Conservation (phyloP, 768 basidiomycete genomes). For the Gloeostereum incarnatum region DNA sequence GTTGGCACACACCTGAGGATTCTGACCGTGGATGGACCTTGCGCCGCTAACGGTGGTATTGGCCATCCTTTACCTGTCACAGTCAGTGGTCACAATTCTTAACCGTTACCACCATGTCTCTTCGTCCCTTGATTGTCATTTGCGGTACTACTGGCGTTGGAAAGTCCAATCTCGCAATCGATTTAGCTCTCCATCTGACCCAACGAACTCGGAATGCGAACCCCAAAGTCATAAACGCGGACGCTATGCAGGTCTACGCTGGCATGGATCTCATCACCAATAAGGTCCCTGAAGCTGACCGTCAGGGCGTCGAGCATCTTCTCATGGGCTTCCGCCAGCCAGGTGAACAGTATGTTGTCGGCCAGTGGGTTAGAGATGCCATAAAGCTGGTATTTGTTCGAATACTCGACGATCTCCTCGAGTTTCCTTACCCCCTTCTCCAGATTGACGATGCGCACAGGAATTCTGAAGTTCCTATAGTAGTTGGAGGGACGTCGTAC, state of each 20-base stretch:
- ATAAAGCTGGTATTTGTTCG: slow-evolving; percentile 50
- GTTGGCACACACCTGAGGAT: slow-evolving; percentile 67
- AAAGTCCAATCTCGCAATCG: slow-evolving; percentile 86
- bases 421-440: slow-evolving; percentile 4
- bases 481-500: slow-evolving; percentile 94
- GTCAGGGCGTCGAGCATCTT: slow-evolving; percentile 75
- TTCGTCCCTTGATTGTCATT: slow-evolving; percentile 51
- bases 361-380: slow-evolving; percentile 84
- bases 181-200: slow-evolving; percentile 62
- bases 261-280: slow-evolving; percentile 94
- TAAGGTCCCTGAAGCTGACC: slow-evolving; percentile 75
- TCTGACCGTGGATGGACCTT: slow-evolving; percentile 88
- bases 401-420: neutral
- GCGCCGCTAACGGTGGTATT: slow-evolving; percentile 64
- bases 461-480: slow-evolving; percentile 64
- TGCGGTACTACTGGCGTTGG: slow-evolving; percentile 96
- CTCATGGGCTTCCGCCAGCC: slow-evolving; percentile 85
- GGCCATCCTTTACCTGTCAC: too few relatives aligned
- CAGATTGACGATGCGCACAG: slow-evolving; percentile 72
- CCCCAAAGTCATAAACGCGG: slow-evolving; percentile 85
- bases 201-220: slow-evolving; percentile 27
- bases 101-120: neutral
- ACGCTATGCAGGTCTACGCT: slow-evolving; percentile 94
- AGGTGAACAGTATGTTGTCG: slow-evolving; percentile 79
- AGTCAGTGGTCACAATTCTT: too few relatives aligned